A percentile compares a stretch with the other conserved stretches of the same genome.
These are phyloP conservation scores for Syncephalastrum racemosum DNA, from an alignment of 371 early-diverging fungal genomes.

Conservation along the genomic window DNA sequence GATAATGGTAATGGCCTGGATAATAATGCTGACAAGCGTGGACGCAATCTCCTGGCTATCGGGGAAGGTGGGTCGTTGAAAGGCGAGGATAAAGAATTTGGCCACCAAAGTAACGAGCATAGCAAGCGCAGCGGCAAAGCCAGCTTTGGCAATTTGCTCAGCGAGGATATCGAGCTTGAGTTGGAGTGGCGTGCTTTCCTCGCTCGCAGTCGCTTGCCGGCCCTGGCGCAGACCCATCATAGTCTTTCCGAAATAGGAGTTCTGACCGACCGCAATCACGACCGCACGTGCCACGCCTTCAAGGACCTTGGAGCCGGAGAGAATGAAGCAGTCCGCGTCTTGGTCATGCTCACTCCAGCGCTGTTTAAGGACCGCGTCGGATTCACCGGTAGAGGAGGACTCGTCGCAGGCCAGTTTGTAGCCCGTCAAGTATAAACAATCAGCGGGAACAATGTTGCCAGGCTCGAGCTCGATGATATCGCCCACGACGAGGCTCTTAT, in stretches of 20 bases:
- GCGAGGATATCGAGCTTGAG: conserved; percentile 83
- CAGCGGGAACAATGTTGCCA: conserved; percentile 90
- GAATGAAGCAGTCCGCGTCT: conserved; percentile 74
- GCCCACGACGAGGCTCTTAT: conserved; percentile 84
- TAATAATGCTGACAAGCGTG: conserved; percentile 71
- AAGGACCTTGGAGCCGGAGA: conserved; percentile 89
- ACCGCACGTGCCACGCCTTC: conserved; percentile 87
- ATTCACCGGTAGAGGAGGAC: conserved; percentile 91
- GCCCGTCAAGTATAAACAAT: conserved; percentile 79
- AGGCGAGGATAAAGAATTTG: conserved; percentile 74
- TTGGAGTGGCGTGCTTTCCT: conserved; percentile 92
- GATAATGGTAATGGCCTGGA: conserved; percentile 87
- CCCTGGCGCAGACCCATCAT: conserved; percentile 85
- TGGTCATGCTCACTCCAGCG: conserved; percentile 34
- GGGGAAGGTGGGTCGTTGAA: conserved; percentile 56
- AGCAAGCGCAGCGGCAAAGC: conserved; percentile 73
- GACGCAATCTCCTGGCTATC: conserved; percentile 60
- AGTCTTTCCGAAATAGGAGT: conserved; percentile 80
- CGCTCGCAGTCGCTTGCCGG: conserved; percentile 32
- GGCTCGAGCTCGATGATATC: conserved; percentile 90
- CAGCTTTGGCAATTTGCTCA: conserved; percentile 91
- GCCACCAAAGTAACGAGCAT: conserved; percentile 79
- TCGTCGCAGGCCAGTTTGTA: conserved; percentile 90
- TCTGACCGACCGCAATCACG: conserved; percentile 83
- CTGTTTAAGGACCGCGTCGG: conserved; percentile 74